Percentiles rank a stretch among this genome's conserved stretches.
These are phyloP conservation scores for Mariannaea sp. DNA, from an alignment of 2,329 filamentous ascomycete genomes.

Conservation along the genomic window DNA sequence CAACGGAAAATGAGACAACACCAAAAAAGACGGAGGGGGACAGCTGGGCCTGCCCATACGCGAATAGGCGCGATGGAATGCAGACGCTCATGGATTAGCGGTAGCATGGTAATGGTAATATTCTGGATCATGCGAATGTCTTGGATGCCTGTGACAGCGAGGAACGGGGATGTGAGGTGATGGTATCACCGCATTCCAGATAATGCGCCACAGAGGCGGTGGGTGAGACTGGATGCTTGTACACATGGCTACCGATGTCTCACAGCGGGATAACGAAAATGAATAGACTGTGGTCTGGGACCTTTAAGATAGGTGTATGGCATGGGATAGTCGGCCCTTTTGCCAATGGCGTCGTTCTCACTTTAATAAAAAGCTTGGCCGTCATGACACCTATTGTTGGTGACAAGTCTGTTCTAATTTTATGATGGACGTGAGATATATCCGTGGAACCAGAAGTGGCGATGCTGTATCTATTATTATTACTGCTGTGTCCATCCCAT, in stretches of 20 bases:
- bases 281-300: not conserved
- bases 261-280: not conserved
- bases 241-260: not conserved
- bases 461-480: too few species aligned
- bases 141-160: not conserved
- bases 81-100: not conserved
- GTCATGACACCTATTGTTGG: too few species aligned
- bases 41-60: conserved; percentile 4
- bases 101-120: not conserved
- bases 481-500: too few species aligned
- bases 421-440: too few species aligned
- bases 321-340: not conserved
- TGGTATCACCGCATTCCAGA: not conserved
- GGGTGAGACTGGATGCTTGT: not conserved
- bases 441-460: too few species aligned
- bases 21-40: not conserved
- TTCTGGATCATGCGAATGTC: not conserved
- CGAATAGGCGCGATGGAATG: not conserved
- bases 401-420: too few species aligned
- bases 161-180: not conserved
- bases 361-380: too few species aligned
- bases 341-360: not conserved
- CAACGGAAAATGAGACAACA: not conserved
- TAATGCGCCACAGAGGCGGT: not conserved
- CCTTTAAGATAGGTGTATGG: not conserved